Conservation (phyloP, 306 rosid species). For the Casuarina glauca region DNA sequence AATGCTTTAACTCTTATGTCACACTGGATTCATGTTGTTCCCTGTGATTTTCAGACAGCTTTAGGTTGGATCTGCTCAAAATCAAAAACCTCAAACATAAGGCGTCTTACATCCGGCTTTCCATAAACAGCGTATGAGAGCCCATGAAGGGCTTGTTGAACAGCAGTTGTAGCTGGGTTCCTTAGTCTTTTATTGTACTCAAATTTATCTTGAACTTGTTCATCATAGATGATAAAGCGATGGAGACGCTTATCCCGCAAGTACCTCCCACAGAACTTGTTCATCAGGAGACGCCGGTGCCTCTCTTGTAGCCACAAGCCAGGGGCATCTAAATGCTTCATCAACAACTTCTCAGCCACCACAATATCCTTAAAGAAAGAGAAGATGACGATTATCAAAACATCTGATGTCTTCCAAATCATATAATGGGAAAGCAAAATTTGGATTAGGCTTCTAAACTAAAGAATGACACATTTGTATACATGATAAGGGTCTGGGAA, state of each 20-base stretch:
- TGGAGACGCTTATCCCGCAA: constrained; percentile 83
- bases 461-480: constrained; percentile 10
- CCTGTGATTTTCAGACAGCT: constrained; percentile 47
- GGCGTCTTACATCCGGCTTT: constrained; percentile 89
- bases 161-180: constrained; percentile 83
- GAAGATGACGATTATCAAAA: constrained; percentile 10
- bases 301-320: constrained; percentile 86
- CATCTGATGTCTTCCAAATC: constrained; percentile 7
- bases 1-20: constrained; percentile 21
- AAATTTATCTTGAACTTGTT: constrained; percentile 55
- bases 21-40: neutral
- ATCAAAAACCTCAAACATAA: constrained; percentile 93
- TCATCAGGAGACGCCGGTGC: constrained; percentile 83
- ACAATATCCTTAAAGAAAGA: constrained; percentile 71
- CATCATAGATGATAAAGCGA: constrained; percentile 52
- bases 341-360: constrained; percentile 92
- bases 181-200: constrained; percentile 78
- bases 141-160: constrained; percentile 91
- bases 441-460: constrained; percentile 1
- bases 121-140: constrained; percentile 86
- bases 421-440: neutral
- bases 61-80: constrained; percentile 92
- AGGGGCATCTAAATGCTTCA: constrained; percentile 98
- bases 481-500: constrained; percentile 3
- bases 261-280: constrained; percentile 84